A percentile compares a stretch with the other conserved stretches of the same genome.
Evolutionary conservation across 352 stramenopile genomes (phyloP).

Genomic region (Phytophthora cajani): DNA sequence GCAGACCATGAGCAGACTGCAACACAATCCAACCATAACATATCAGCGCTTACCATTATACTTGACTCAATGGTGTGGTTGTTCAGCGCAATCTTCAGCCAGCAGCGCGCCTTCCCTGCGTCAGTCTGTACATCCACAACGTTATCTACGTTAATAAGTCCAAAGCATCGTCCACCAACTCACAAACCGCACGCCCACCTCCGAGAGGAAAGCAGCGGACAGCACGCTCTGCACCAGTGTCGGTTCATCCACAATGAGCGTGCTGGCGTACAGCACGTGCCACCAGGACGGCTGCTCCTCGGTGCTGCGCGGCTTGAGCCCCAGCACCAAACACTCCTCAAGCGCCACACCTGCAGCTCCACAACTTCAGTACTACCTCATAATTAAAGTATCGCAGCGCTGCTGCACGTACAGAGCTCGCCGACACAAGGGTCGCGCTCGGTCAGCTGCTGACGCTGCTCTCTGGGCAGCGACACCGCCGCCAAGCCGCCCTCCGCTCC

Average conservation of each 20-base stretch:
- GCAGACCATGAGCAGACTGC: conserved; percentile 6
- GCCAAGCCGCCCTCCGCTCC: conserved; percentile 10
- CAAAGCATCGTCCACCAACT: neutral
- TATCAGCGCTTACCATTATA: conserved; percentile 54
- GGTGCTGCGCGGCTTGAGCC: conserved; percentile 51
- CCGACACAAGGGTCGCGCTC: conserved; percentile 64
- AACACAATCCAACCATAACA: neutral
- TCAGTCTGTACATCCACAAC: conserved; percentile 47
- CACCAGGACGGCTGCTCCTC: conserved; percentile 65
- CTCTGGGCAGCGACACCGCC: conserved; percentile 14
- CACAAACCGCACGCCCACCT: conserved; percentile 39
- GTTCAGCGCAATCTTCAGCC: conserved; percentile 84
- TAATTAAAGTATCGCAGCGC: neutral
- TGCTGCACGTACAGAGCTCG: conserved; percentile 56
- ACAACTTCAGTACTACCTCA: conserved; percentile 4
- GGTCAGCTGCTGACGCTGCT: conserved; percentile 45
- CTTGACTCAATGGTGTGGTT: conserved; percentile 82
- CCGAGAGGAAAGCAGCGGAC: conserved; percentile 69
- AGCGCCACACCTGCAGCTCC: conserved; percentile 50
- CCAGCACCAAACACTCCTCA: conserved; percentile 68
- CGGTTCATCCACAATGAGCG: conserved; percentile 76
- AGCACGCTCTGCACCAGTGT: conserved; percentile 73
- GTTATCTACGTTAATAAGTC: conserved; percentile 6
- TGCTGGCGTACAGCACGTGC: conserved; percentile 77
- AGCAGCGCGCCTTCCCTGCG: conserved; percentile 70